These are phyloP conservation scores for Verruconis gallopava DNA, from an alignment of 2,329 filamentous ascomycete genomes.

Conservation along the genomic window DNA sequence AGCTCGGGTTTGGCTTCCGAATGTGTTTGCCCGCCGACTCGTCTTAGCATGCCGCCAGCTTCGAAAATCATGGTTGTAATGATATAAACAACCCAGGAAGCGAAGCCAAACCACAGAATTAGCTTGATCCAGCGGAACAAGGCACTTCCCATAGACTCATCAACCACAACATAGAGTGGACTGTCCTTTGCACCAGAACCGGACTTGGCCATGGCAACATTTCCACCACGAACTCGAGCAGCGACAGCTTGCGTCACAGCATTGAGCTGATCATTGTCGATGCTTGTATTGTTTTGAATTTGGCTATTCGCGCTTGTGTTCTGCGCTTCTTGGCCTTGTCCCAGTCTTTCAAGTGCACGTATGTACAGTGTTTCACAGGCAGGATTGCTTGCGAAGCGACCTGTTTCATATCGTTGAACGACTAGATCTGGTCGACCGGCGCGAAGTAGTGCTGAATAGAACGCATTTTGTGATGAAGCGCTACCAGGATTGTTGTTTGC, in stretches of 20 bases:
- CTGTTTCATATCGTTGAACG: constrained; percentile 77
- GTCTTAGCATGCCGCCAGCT: constrained; percentile 64
- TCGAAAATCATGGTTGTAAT: constrained; percentile 68
- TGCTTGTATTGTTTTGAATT: constrained; percentile 22
- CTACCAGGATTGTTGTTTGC: constrained; percentile 88
- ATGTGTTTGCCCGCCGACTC: constrained; percentile 55
- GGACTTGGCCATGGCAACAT: constrained; percentile 42
- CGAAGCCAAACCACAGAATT: constrained; percentile 60
- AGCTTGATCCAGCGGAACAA: constrained; percentile 93
- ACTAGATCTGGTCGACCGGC: constrained; percentile 91
- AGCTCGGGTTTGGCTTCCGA: constrained; percentile 86
- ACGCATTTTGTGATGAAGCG: constrained; percentile 78
- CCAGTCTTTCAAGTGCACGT: constrained; percentile 55
- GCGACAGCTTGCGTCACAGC: constrained; percentile 73
- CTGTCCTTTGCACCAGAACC: constrained; percentile 64
- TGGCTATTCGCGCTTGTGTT: constrained; percentile 13
- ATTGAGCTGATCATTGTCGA: constrained; percentile 54
- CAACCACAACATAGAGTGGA: constrained; percentile 91
- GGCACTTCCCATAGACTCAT: constrained; percentile 66
- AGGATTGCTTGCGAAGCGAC: constrained; percentile 68
- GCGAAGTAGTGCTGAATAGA: constrained; percentile 81
- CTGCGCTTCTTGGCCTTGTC: constrained; percentile 29
- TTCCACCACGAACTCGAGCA: constrained; percentile 54
- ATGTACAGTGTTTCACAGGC: constrained; percentile 68
- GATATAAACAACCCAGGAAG: constrained; percentile 68